Percentiles rank a stretch among this genome's conserved stretches.
Evolutionary conservation across 177 flowering plant genomes (phyloP).

Genomic region (Tripterygium wilfordii): DNA sequence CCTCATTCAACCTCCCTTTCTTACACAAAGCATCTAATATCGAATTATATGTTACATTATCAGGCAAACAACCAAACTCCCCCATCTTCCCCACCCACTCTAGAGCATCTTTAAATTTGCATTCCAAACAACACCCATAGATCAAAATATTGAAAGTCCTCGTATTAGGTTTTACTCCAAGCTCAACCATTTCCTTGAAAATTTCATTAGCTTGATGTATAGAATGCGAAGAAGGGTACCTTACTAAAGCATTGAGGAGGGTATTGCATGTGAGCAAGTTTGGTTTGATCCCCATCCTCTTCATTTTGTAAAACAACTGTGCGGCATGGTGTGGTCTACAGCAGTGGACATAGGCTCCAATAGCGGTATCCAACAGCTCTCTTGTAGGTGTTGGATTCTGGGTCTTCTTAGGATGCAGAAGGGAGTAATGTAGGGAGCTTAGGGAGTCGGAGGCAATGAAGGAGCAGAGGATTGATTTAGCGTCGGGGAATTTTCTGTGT

Average conservation of each 20-base stretch:
- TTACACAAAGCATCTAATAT: slow-evolving; percentile 39
- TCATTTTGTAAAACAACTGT: slow-evolving; percentile 63
- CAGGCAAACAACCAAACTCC: slow-evolving; percentile 33
- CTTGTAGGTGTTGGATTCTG: slow-evolving; percentile 13
- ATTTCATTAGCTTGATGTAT: slow-evolving; percentile 24
- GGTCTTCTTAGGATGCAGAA: slow-evolving; percentile 31
- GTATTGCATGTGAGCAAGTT: slow-evolving; percentile 66
- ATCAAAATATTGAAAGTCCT: slow-evolving; percentile 65
- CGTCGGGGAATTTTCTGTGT: slow-evolving; percentile 36
- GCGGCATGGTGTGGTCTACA: slow-evolving; percentile 50
- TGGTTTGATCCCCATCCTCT: slow-evolving; percentile 35
- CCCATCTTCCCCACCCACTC: slow-evolving; percentile 37
- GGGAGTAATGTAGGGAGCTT: slow-evolving; percentile 30
- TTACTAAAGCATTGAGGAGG: slow-evolving; percentile 58
- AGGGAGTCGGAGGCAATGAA: slow-evolving; percentile 40
- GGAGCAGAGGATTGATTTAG: slow-evolving; percentile 40
- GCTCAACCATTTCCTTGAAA: slow-evolving; percentile 32
- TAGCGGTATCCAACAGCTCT: slow-evolving; percentile 47
- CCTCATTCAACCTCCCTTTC: slow-evolving; percentile 45
- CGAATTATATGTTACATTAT: slow-evolving; percentile 52
- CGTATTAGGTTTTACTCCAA: slow-evolving; percentile 44
- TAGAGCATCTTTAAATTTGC: slow-evolving; percentile 50
- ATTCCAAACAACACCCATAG: slow-evolving; percentile 55
- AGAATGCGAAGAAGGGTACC: slow-evolving; percentile 37
- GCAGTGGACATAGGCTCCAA: slow-evolving; percentile 46